Conservation (phyloP, 1,284 basidiomycete species). For the Trichosporon faecale region DNA sequence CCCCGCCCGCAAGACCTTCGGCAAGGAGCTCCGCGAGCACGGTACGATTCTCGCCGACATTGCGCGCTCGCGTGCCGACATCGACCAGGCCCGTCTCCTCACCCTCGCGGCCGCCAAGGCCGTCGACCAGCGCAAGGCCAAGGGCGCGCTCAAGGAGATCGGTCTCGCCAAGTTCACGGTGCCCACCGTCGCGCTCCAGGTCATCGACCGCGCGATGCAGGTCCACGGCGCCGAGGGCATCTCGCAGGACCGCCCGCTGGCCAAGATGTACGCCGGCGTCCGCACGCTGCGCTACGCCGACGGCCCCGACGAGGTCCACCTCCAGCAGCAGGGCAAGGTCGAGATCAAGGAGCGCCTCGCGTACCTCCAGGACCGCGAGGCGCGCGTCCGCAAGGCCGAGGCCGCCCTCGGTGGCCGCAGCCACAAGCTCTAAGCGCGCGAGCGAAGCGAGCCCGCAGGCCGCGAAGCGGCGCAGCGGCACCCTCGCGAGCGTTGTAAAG, state of each 20-base stretch:
- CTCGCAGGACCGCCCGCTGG: slow-evolving; percentile 82
- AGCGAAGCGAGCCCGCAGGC: background rate
- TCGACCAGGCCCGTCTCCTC: slow-evolving; percentile 79
- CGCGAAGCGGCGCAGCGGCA: background rate
- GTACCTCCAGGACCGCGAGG: slow-evolving; percentile 21
- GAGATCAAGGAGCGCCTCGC: slow-evolving; percentile 60
- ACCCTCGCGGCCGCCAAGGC: slow-evolving; percentile 91
- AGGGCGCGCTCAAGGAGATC: slow-evolving; percentile 94
- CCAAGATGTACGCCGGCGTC: slow-evolving; percentile 71
- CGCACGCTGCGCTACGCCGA: slow-evolving; percentile 88
- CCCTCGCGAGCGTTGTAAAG: background rate
- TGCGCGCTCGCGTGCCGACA: slow-evolving; percentile 86
- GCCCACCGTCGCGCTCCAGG: slow-evolving; percentile 76
- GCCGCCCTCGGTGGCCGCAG: slow-evolving; percentile 10
- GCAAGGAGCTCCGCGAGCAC: slow-evolving; percentile 85
- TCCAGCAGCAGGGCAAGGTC: slow-evolving; percentile 85
- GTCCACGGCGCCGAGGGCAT: slow-evolving; percentile 91
- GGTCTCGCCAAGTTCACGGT: slow-evolving; percentile 97
- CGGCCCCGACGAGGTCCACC: slow-evolving; percentile 91
- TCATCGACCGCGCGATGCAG: slow-evolving; percentile 94
- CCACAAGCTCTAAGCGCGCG: slow-evolving; percentile 13
- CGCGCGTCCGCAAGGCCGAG: slow-evolving; percentile 15
- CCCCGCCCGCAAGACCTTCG: slow-evolving; percentile 84
- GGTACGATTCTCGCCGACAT: slow-evolving; percentile 87
- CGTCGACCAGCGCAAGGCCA: slow-evolving; percentile 85